Percentiles rank a stretch among this genome's conserved stretches.
These are phyloP conservation scores for Acrocalymma vagum DNA, from an alignment of 2,329 filamentous ascomycete species.

Conservation along the genomic window DNA sequence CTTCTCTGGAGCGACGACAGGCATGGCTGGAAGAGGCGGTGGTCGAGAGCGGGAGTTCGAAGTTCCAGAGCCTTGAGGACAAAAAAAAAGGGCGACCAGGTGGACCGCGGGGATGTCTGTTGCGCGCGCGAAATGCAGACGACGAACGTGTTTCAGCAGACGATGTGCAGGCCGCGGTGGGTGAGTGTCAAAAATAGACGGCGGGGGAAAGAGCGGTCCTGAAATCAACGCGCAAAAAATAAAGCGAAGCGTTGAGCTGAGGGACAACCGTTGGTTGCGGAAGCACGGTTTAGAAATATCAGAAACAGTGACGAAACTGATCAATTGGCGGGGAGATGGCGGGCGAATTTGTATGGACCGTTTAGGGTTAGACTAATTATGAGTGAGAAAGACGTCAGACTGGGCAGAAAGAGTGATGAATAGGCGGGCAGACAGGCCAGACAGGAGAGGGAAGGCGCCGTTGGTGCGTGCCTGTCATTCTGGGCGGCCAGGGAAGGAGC, in stretches of 20 bases:
- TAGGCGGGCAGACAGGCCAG: too few species aligned
- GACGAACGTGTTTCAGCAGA: constrained; percentile 1
- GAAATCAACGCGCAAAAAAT: too few species aligned
- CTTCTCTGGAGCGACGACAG: constrained; percentile 89
- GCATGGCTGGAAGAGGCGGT: constrained; percentile 67
- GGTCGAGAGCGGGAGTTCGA: constrained; percentile 1
- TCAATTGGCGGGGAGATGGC: background rate
- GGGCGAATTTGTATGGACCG: too few species aligned
- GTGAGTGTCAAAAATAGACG: constrained; percentile 4
- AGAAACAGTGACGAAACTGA: constrained; percentile 14
- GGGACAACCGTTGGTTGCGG: constrained; percentile 30
- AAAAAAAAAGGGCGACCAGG: too few species aligned
- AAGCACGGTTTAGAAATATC: constrained; percentile 21
- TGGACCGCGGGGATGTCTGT: background rate
- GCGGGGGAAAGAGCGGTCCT: too few species aligned
- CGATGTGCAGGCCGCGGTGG: constrained; percentile 1
- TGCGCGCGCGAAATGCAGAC: background rate
- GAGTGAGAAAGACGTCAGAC: background rate
- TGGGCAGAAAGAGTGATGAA: too few species aligned
- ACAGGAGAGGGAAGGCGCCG: too few species aligned
- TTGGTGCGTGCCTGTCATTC: too few species aligned
- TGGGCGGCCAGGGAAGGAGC: too few species aligned
- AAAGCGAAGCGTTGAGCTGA: too few species aligned
- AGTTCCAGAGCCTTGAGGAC: background rate
- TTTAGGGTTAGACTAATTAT: too few species aligned